Evolutionary conservation across 495 filamentous ascomycete genomes (phyloP), one percentile per base, ranked within the genome.

Genomic region (Rostrohypoxylon terebratum): DNA sequence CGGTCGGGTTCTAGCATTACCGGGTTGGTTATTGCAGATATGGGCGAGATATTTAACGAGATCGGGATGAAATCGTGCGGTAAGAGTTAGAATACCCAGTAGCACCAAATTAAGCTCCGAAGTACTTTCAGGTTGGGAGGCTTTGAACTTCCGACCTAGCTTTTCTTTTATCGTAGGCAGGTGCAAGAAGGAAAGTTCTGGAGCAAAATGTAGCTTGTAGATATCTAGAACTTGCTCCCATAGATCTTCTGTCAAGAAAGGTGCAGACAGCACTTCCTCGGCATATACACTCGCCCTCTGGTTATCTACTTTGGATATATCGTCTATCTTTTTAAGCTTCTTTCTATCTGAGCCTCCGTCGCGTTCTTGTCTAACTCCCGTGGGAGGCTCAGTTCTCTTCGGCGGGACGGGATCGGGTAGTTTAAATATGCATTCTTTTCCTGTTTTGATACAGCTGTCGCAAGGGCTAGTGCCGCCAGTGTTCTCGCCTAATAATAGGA

Each of bases 151-250:
- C 51, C 75, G 81, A 59, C 82, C 74, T 36, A 85, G 72, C 55
- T 83, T 84, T 68, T 87, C 82, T 75, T 91, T 90, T 73, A 96
- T 91, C 0, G 91, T 93, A 1, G 91, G 90, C 13, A 92, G 85
- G 73, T 96, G 92, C 16, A 97, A 82, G 77, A 97, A 97, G 2
- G 93, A 92, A 53, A 97, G 84, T 54, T 94, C 89, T 0, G 93
- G 90, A 0, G 91, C 91, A 76, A 91, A 95, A 78, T 97, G 92
- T 14, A 92, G 83, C 80, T 94, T 90, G 78, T 93, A 97, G 53
- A 93, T 87, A 68, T 94, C 92, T 71, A 93, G 92, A 68, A 93
- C 77, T 61, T 89, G 87, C 69, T 88, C 87, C 90, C 90, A 93
- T 3, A 91, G 81, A 61, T 91, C 87, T 36, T 88, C 83, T n/a